Conservation (phyloP, 257 asterid genomes). For the Solanum clarkiae region DNA sequence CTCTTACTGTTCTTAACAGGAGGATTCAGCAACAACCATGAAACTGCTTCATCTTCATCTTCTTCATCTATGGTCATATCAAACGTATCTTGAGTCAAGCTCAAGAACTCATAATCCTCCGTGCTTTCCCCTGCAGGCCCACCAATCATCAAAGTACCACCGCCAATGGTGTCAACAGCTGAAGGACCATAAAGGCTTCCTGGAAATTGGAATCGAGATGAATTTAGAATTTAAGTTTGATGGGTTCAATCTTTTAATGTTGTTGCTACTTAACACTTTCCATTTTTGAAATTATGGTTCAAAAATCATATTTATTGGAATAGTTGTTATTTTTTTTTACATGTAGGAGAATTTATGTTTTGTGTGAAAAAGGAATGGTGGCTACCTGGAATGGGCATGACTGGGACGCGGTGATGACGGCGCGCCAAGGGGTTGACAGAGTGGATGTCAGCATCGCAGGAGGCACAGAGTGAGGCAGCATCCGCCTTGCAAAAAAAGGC, state of each 20-base stretch:
- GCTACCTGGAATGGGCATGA: slow-evolving; percentile 18
- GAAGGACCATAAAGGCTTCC: slow-evolving; percentile 16
- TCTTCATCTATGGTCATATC: slow-evolving; percentile 18
- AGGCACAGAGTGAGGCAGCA: slow-evolving; percentile 60
- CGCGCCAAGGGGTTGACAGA: slow-evolving; percentile 70
- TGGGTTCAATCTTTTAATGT: background rate
- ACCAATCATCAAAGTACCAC: background rate
- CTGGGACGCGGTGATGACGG: slow-evolving; percentile 78
- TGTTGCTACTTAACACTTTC: background rate
- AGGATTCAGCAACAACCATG: slow-evolving; percentile 56
- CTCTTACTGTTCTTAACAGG: slow-evolving; percentile 10
- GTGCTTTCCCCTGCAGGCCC: background rate
- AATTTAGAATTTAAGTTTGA: background rate
- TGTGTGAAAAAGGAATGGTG: background rate
- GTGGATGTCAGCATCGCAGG: slow-evolving; percentile 69
- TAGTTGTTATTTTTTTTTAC: background rate
- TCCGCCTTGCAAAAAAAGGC: slow-evolving; percentile 73
- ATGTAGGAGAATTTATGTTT: background rate
- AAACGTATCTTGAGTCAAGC: slow-evolving; percentile 6
- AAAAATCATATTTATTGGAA: background rate
- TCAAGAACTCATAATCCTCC: slow-evolving; percentile 15
- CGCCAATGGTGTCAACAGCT: background rate
- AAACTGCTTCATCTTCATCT: slow-evolving; percentile 59
- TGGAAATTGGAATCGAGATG: background rate
- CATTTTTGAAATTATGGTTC: background rate